phyloP scores from a whole-genome alignment of 352 stramenopile species.

The Globisporangium rhizosaccharum region DNA sequence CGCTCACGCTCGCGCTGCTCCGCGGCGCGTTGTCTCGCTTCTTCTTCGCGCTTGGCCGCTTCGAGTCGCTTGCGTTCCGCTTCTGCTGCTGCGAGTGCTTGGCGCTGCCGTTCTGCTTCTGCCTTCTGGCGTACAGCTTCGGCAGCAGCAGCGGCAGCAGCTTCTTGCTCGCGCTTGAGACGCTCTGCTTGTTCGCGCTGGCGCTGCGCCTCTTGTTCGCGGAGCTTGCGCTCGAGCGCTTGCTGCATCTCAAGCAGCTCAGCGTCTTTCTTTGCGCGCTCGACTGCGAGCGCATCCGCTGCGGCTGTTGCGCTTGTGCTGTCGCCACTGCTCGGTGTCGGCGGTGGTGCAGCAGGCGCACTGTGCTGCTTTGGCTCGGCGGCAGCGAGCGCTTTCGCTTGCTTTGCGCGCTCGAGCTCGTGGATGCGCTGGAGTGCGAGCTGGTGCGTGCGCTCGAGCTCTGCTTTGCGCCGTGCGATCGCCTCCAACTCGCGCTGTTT shows the following conservation, averaged over 20 bases:
- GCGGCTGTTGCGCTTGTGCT: slow-evolving; percentile 17
- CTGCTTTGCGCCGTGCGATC: slow-evolving; percentile 48
- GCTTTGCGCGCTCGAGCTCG: slow-evolving; percentile 39
- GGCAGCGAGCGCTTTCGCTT: slow-evolving; percentile 32
- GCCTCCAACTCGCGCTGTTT: slow-evolving; percentile 41
- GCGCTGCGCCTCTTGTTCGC: slow-evolving; percentile 11
- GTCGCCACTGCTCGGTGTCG: slow-evolving; percentile 5
- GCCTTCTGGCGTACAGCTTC: slow-evolving; percentile 10
- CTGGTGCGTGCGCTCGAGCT: slow-evolving; percentile 57
- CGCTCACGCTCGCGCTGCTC: slow-evolving; percentile 37
- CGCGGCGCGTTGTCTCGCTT: slow-evolving; percentile 26
- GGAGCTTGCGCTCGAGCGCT: slow-evolving; percentile 10
- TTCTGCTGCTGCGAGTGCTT: slow-evolving; percentile 28
- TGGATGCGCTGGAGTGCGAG: slow-evolving; percentile 45
- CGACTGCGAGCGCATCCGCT: slow-evolving; percentile 11
- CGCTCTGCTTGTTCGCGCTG: slow-evolving; percentile 4
- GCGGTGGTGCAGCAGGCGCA: not conserved
- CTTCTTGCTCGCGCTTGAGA: slow-evolving; percentile 24
- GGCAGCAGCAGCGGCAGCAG: slow-evolving; percentile 7
- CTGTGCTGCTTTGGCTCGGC: slow-evolving; percentile 24
- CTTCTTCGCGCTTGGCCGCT: slow-evolving; percentile 29
- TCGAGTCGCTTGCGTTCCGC: slow-evolving; percentile 26
- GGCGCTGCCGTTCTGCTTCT: slow-evolving; percentile 19
- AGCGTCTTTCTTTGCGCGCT: slow-evolving; percentile 31
- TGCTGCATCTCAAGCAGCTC: slow-evolving; percentile 9